Evolutionary conservation across 257 asterid species (phyloP).

Genomic region (Solanum sejunctum): DNA sequence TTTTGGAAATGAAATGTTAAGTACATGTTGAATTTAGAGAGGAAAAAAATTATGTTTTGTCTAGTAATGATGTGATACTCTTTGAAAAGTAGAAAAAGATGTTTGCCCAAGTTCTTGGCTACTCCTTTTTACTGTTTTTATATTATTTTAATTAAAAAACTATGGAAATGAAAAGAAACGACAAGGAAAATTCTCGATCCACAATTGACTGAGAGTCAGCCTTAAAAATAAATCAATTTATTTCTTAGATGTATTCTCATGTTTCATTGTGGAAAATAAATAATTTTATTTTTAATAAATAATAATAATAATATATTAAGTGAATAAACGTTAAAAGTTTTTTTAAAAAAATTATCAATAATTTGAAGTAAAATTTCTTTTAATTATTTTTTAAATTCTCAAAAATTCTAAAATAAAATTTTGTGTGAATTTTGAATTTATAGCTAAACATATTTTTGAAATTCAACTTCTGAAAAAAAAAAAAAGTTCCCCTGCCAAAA

Average conservation of each 20-base stretch:
- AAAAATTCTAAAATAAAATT: too few species aligned
- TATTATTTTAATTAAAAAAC: neutral
- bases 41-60: neutral
- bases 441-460: too few species aligned
- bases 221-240: neutral
- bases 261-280: too few species aligned
- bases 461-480: too few species aligned
- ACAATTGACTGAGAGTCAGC: neutral
- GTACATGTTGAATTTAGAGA: neutral
- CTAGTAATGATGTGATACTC: neutral
- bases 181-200: neutral
- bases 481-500: too few species aligned
- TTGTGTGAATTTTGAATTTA: too few species aligned
- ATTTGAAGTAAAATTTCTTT: too few species aligned
- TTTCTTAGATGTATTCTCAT: neutral
- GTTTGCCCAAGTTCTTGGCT: neutral
- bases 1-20: neutral
- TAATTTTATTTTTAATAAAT: too few species aligned
- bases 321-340: too few species aligned
- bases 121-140: neutral
- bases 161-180: neutral
- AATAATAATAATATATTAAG: too few species aligned
- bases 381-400: too few species aligned
- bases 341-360: too few species aligned
- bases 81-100: neutral